Evolutionary conservation across 306 rosid species (phyloP), one percentile per base, ranked within the genome.

Genomic region (Macrotyloma uniflorum): DNA sequence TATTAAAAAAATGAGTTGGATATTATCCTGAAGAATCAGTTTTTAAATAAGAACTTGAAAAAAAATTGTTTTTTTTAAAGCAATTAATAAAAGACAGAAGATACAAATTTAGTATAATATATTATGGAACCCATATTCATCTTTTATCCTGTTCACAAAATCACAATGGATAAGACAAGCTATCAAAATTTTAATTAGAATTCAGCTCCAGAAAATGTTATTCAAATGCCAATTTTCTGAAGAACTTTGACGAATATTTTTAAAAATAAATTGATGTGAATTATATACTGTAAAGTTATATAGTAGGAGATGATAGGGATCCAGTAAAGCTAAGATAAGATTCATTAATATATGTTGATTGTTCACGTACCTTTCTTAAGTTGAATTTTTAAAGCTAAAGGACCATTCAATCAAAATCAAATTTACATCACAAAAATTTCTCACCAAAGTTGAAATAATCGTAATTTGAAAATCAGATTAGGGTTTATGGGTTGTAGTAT

Each of bases 391-490:
- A 64, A 64, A 35, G 47, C 8, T 33, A 64, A 33, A 64, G 70
- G 15, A 18, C 1, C 46, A 7, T 33, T 64, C 47, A 36, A 64
- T 64, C 47, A 36, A 64, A 64, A 63, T 63, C 45, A 63, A 59
- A 33, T 33, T 30, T 15, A 30, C 35, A 33, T 35, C 40, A 18
- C 4, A 54, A 55, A 24, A 14, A 23, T 24, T 57, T 57, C 18
- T 57, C 5, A 57, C 35, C 35, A 14, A 13, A 5, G 20, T 30
- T 28, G 40, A 59, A 59, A 59, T 55, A 20, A n/a, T 72, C 9
- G 49, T 51, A 54, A 22, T 72, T 33, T 53, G 65, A 33, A 59
- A 72, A 54, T 51, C 64, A 45, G 2, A 9, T 70, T 19, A 72
- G 35, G 33, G 30, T 14, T 19, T 8, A 24, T 13, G 36, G 19